Conservation (phyloP, 306 rosid species). For the Castanea sativa region DNA sequence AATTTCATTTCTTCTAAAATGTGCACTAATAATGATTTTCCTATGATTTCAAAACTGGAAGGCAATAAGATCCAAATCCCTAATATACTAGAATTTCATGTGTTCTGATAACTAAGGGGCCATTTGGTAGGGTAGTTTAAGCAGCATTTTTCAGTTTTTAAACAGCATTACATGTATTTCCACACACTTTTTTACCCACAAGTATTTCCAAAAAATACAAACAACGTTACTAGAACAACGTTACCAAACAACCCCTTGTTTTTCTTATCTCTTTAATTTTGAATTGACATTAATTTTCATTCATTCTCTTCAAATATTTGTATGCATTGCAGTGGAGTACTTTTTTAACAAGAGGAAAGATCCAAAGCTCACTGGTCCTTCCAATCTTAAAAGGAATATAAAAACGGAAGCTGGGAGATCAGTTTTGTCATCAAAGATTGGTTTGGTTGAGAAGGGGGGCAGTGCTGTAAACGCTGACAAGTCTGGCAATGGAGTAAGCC, state of each 20-base stretch:
- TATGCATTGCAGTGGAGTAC: slow-evolving; percentile 45
- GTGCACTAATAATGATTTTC: background rate
- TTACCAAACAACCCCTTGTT: background rate
- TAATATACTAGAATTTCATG: background rate
- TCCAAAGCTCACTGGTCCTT: slow-evolving; percentile 10
- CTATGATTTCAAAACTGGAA: background rate
- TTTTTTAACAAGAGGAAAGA: slow-evolving; percentile 41
- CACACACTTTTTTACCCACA: too few relatives aligned
- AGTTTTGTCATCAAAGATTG: slow-evolving; percentile 1
- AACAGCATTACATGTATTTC: too few relatives aligned
- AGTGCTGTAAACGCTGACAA: background rate
- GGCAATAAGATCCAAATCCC: background rate
- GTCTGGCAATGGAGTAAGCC: background rate
- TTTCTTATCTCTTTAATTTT: slow-evolving; percentile 8
- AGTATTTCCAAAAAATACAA: too few relatives aligned
- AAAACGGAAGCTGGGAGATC: background rate
- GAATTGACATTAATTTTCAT: slow-evolving; percentile 5
- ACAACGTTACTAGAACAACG: too few relatives aligned
- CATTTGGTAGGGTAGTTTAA: too few relatives aligned
- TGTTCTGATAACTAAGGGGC: background rate
- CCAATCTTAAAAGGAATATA: slow-evolving; percentile 2
- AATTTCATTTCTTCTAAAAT: too few relatives aligned
- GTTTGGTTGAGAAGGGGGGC: background rate
- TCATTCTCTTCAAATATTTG: slow-evolving; percentile 5
- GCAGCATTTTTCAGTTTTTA: too few relatives aligned